phyloP scores from a whole-genome alignment of 352 stramenopile genomes.

The Phytophthora boehmeriae region DNA sequence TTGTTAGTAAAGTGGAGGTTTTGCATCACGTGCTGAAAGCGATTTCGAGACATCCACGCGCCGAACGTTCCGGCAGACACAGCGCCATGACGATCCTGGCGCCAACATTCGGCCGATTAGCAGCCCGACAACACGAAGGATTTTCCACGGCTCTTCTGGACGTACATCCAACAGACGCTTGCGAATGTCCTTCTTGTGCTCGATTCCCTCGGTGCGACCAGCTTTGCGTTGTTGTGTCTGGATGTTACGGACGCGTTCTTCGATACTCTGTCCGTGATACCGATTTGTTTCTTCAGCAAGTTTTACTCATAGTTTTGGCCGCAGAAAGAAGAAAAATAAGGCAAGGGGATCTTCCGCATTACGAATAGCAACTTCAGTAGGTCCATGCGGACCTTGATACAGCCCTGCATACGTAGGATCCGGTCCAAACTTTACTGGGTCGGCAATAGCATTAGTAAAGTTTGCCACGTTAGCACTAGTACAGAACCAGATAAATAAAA shows the following conservation, averaged over 20 bases:
- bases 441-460: no score
- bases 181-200: not conserved
- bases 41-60: not conserved
- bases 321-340: not conserved
- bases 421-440: no score
- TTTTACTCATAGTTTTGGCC: not conserved
- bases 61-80: slow-evolving; percentile 3
- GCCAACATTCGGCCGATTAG: slow-evolving; percentile 1
- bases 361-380: not conserved
- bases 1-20: slow-evolving; percentile 2
- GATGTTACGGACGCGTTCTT: not conserved
- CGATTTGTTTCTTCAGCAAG: slow-evolving; percentile 1
- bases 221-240: not conserved
- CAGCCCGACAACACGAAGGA: slow-evolving; percentile 1
- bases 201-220: not conserved
- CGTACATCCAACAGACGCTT: not conserved
- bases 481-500: no score
- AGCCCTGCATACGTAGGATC: not conserved
- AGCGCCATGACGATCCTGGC: not conserved
- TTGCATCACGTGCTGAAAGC: slow-evolving; percentile 2
- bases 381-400: not conserved
- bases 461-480: no score
- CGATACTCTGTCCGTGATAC: not conserved
- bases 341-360: not conserved
- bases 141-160: not conserved